phyloP scores from a whole-genome alignment of 1,284 basidiomycete species.

The Amylostereum areolatum region DNA sequence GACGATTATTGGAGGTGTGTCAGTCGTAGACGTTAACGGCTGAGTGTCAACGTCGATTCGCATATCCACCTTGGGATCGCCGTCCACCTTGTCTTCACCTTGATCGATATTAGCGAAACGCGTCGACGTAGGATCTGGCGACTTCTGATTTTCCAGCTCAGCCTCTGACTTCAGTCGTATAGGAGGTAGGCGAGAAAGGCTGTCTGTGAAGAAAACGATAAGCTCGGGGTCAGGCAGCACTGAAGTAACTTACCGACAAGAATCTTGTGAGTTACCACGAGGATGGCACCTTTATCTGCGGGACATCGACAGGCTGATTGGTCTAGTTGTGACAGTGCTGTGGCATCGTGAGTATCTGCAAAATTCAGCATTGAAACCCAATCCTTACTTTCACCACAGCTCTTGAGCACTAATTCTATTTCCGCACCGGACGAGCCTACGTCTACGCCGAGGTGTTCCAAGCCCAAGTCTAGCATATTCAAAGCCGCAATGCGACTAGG shows the following conservation, averaged over 20 bases:
- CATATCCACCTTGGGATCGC: too few relatives aligned
- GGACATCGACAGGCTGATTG: conserved; percentile 54
- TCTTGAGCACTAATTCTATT: conserved; percentile 59
- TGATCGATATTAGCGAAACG: too few relatives aligned
- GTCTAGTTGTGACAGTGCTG: conserved; percentile 71
- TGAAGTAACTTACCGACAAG: conserved; percentile 63
- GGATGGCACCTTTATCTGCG: conserved; percentile 69
- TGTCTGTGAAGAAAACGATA: conserved; percentile 38
- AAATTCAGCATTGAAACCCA: not conserved
- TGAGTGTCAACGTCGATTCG: too few relatives aligned
- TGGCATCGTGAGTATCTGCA: conserved; percentile 8
- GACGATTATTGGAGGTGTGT: conserved; percentile 20
- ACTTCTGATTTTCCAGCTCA: conserved; percentile 32
- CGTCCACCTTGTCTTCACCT: too few relatives aligned
- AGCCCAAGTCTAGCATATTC: conserved; percentile 80
- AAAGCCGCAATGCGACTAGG: conserved; percentile 86
- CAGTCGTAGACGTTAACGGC: too few relatives aligned
- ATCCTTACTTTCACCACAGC: conserved; percentile 71
- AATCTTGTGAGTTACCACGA: conserved; percentile 80
- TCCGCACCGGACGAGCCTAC: conserved; percentile 48
- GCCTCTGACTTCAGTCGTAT: conserved; percentile 59
- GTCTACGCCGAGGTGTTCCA: conserved; percentile 84
- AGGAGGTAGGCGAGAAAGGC: conserved; percentile 60
- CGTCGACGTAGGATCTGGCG: conserved; percentile 15
- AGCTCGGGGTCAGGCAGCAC: too few relatives aligned